Conservation (phyloP, 1,284 basidiomycete species). For the Pseudozyma thailandica region DNA sequence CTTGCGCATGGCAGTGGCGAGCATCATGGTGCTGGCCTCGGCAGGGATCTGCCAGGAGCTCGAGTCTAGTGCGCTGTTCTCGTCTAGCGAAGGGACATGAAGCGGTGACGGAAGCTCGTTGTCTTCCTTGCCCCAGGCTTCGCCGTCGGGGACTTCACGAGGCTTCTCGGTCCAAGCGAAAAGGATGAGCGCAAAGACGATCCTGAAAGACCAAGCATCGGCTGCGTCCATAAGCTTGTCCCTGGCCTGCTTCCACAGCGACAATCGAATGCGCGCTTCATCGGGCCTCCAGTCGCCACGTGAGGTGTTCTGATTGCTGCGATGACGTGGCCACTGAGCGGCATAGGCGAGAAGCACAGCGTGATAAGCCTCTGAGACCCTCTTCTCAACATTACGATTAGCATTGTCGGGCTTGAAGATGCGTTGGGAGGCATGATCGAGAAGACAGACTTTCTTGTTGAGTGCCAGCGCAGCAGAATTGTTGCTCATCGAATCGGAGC, state of each 20-base stretch:
- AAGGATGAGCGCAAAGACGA: slow-evolving; percentile 44
- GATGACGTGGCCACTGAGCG: slow-evolving; percentile 39
- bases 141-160: slow-evolving; percentile 28
- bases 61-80: slow-evolving; percentile 41
- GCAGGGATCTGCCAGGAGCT: slow-evolving; percentile 35
- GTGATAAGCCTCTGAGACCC: slow-evolving; percentile 36
- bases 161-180: slow-evolving; percentile 49
- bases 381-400: slow-evolving; percentile 33
- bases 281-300: slow-evolving; percentile 23
- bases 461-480: slow-evolving; percentile 26
- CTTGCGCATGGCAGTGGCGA: slow-evolving; percentile 42
- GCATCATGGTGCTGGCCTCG: slow-evolving; percentile 46
- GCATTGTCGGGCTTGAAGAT: slow-evolving; percentile 31
- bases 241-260: slow-evolving; percentile 40
- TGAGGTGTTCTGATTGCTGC: neutral
- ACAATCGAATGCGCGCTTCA: slow-evolving; percentile 32
- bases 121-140: slow-evolving; percentile 19
- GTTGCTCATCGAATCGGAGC: slow-evolving; percentile 12
- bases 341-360: slow-evolving; percentile 41
- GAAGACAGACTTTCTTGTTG: slow-evolving; percentile 38
- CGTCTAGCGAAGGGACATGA: slow-evolving; percentile 33
- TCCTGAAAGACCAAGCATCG: slow-evolving; percentile 40
- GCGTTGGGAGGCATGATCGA: slow-evolving; percentile 35
- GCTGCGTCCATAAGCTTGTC: slow-evolving; percentile 46
- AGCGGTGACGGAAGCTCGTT: slow-evolving; percentile 22